These are phyloP conservation scores for Solanum chacoense DNA, from an alignment of 305 asterid species.

Conservation along the genomic window DNA sequence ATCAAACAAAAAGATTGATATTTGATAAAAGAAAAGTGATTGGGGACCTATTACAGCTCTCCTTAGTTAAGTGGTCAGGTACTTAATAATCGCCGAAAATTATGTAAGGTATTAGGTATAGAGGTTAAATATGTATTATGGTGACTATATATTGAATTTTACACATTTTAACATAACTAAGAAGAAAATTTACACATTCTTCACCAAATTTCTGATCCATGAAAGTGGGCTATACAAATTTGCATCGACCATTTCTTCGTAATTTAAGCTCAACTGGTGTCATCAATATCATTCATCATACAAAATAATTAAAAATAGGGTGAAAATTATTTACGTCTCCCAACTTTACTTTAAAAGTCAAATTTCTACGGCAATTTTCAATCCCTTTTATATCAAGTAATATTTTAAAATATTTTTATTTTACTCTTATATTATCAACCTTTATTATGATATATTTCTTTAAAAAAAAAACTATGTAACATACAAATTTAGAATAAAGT, in stretches of 20 bases:
- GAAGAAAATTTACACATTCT: background rate
- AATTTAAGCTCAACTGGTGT: background rate
- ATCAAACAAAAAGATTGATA: background rate
- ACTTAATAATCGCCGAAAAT: background rate
- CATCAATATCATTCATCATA: background rate
- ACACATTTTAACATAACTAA: background rate
- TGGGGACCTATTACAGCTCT: background rate
- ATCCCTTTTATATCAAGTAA: background rate
- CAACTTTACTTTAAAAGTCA: background rate
- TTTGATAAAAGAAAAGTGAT: background rate
- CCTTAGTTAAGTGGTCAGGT: background rate
- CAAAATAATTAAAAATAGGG: background rate
- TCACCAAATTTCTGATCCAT: background rate
- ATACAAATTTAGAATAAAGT: background rate
- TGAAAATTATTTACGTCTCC: background rate
- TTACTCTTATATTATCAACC: background rate
- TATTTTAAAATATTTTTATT: background rate
- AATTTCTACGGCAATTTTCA: background rate
- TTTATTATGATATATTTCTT: background rate
- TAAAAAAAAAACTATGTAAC: accelerated
- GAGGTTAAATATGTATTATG: background rate
- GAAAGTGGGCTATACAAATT: background rate
- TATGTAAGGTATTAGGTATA: background rate
- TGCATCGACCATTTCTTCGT: background rate
- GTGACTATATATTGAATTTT: background rate